Evolutionary conservation across 1,284 basidiomycete genomes (phyloP).

Genomic region (Takashimella tepidaria): DNA sequence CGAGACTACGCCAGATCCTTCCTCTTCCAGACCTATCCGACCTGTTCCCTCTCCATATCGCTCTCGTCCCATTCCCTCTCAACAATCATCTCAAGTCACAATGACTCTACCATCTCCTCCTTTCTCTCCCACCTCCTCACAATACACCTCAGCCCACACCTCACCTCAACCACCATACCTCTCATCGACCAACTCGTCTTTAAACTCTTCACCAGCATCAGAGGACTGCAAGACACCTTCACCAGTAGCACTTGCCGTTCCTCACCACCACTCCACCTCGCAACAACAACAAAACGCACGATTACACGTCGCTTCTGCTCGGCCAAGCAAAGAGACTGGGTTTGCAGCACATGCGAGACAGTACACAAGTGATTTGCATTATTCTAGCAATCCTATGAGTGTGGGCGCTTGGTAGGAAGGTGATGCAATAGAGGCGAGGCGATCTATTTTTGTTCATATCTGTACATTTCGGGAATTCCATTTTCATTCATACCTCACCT

Average conservation of each 20-base stretch:
- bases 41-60: conserved; percentile 38
- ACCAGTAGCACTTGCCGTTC: conserved; percentile 30
- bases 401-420: conserved; percentile 15
- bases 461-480: not conserved
- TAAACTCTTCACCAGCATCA: conserved; percentile 40
- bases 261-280: conserved; percentile 1
- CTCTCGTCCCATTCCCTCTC: conserved; percentile 17
- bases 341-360: conserved; percentile 12
- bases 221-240: conserved; percentile 47
- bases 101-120: conserved; percentile 31
- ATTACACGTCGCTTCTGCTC: not conserved
- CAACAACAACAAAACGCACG: conserved; percentile 4
- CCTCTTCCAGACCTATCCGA: conserved; percentile 28
- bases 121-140: conserved; percentile 17
- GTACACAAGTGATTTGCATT: conserved; percentile 8
- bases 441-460: not conserved
- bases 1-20: conserved; percentile 39
- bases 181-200: conserved; percentile 37
- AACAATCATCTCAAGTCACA: conserved; percentile 5
- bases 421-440: too few species aligned
- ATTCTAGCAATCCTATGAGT: conserved; percentile 13
- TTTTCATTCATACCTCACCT: not conserved
- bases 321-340: conserved; percentile 15
- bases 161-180: conserved; percentile 38
- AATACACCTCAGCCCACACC: conserved; percentile 9